Evolutionary conservation across 495 filamentous ascomycete species (phyloP), one percentile per base, ranked within the genome.

Genomic region (Lasiosphaeria hispida): DNA sequence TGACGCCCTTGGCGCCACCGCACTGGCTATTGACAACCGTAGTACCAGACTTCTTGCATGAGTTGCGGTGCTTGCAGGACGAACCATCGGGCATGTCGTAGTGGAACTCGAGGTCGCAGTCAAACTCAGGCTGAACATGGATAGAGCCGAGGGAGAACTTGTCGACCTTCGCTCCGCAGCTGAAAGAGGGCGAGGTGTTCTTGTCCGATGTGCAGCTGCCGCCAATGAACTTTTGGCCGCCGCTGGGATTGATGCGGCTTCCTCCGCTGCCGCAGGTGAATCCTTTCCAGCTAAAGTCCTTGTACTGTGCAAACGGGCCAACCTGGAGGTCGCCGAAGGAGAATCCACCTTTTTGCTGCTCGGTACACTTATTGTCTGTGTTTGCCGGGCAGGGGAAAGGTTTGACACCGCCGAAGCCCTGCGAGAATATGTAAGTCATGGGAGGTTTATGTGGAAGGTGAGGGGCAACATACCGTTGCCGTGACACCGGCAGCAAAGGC

Each of bases 1-100:
- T 83, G 36, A 96, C 90, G 18, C 80, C 81, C 66, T 79, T 88
- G 56, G 92, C 92, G 74, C 92, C 92, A 80, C 92, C 93, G 70
- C 92, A 97, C 77, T 96, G 91, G 58, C 78, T 83, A 79, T 96
- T 96, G 71, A 80, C 71, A 61, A 96, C 78, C 51, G 76, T 80
- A 49, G 84, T 83, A 65, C 88, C 89, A 19, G 76, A 75, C 47
- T 81, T 72, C 50, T 75, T 78, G 81, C 89, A 94, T 33, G 73
- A 63, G 53, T 80, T 75, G 39, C 79, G 84, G 71, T 91, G 85
- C 72, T 85, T 89, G 83, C 93, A 96, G 55, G 74, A 81, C 40
- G 83, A 85, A 55, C 86, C 87, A 69, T 91, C 87, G 3, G 85
- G 82, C 89, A 96, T 92, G 65, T 76, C 77, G 73, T 91, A 96